A percentile compares a stretch with the other conserved stretches of the same genome.
Evolutionary conservation across 495 filamentous ascomycete genomes (phyloP).

Genomic region (Talaromyces liani): DNA sequence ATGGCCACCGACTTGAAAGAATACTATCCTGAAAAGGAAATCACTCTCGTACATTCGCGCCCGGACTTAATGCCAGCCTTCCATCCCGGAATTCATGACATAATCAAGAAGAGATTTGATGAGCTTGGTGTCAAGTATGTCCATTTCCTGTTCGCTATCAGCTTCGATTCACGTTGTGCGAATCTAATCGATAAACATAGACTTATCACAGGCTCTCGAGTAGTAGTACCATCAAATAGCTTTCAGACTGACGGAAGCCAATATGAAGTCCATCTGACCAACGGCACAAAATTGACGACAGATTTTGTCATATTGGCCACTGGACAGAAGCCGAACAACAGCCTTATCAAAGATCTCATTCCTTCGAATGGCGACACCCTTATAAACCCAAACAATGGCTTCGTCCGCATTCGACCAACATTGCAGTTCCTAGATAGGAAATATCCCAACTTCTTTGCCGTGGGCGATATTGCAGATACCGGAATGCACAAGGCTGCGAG

Average conservation of each 20-base stretch:
- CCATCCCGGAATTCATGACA: slow-evolving; percentile 38
- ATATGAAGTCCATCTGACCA: slow-evolving; percentile 26
- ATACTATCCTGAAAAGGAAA: slow-evolving; percentile 48
- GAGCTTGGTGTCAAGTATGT: slow-evolving; percentile 27
- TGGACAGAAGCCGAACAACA: slow-evolving; percentile 51
- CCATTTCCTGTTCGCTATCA: neutral
- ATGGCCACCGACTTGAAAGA: slow-evolving; percentile 54
- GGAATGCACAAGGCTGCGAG: slow-evolving; percentile 49
- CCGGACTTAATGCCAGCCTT: slow-evolving; percentile 45
- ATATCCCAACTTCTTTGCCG: slow-evolving; percentile 46
- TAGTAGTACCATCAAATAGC: slow-evolving; percentile 22
- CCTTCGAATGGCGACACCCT: slow-evolving; percentile 28
- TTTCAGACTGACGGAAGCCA: slow-evolving; percentile 22
- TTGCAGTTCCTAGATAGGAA: slow-evolving; percentile 45
- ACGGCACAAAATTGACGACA: slow-evolving; percentile 25
- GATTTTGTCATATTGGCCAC: slow-evolving; percentile 45
- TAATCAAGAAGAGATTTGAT: slow-evolving; percentile 35
- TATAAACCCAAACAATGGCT: slow-evolving; percentile 38
- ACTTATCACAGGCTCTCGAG: slow-evolving; percentile 29
- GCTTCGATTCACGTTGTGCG: neutral
- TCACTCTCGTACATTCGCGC: slow-evolving; percentile 52
- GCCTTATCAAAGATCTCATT: slow-evolving; percentile 32
- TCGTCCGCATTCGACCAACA: slow-evolving; percentile 46
- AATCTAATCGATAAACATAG: slow-evolving; percentile 6
- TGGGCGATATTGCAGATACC: slow-evolving; percentile 57